Conservation (phyloP, 2,329 filamentous ascomycete genomes). For the Davidsoniella australis region DNA sequence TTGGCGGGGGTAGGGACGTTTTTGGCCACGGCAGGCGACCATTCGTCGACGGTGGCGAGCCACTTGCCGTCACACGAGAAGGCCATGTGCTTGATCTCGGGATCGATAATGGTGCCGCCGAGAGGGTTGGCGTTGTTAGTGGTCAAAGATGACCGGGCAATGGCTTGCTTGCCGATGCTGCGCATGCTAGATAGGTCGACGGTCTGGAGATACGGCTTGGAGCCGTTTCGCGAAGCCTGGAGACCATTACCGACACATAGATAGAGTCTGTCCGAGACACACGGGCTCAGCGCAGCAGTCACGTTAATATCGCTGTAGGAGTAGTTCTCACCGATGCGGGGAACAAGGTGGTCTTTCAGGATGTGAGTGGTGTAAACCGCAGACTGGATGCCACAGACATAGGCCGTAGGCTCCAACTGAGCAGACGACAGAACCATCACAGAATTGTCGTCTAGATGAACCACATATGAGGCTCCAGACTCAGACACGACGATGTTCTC, state of each 20-base stretch:
- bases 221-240: conserved; percentile 35
- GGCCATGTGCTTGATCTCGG: conserved; percentile 56
- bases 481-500: conserved; percentile 72
- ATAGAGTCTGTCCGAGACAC: conserved; percentile 44
- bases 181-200: conserved; percentile 69
- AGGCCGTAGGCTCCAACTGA: conserved; percentile 70
- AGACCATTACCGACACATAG: conserved; percentile 49
- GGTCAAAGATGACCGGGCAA: conserved; percentile 76
- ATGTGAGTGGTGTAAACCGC: conserved; percentile 32
- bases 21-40: conserved; percentile 59
- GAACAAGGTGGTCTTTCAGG: conserved; percentile 35
- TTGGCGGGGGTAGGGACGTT: conserved; percentile 29
- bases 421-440: conserved; percentile 78
- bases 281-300: conserved; percentile 42
- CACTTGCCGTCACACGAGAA: conserved; percentile 70
- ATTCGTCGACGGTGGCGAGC: conserved; percentile 85
- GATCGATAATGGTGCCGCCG: conserved; percentile 55
- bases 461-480: conserved; percentile 60
- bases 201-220: conserved; percentile 51
- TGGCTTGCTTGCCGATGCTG: conserved; percentile 69
- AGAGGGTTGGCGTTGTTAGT: conserved; percentile 54
- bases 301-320: conserved; percentile 21
- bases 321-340: conserved; percentile 23
- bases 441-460: conserved; percentile 85
- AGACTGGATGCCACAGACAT: conserved; percentile 67